Evolutionary conservation across 1,284 basidiomycete species (phyloP).

Genomic region (Boletus sp.): DNA sequence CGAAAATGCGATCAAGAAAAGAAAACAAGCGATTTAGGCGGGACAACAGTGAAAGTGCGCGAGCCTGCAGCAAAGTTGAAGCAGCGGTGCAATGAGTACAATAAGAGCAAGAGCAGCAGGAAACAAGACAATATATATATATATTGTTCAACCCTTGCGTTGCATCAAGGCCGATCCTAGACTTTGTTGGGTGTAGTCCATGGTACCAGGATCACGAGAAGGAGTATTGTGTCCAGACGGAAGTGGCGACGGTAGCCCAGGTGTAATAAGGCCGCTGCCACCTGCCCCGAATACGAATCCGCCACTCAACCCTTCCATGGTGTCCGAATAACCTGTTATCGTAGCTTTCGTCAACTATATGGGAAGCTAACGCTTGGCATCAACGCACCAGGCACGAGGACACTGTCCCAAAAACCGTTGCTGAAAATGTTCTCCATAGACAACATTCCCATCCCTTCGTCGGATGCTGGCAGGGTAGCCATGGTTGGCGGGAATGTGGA

Average conservation of each 20-base stretch:
- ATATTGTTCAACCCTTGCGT: constrained; percentile 25
- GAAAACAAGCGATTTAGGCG: background rate
- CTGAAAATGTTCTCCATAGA: constrained; percentile 80
- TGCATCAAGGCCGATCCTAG: constrained; percentile 27
- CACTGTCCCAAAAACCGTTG: constrained; percentile 79
- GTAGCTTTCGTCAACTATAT: constrained; percentile 13
- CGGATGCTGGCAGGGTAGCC: constrained; percentile 52
- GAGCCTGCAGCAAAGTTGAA: background rate
- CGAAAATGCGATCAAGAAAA: constrained; percentile 17
- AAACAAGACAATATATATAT: background rate
- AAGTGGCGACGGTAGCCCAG: constrained; percentile 33
- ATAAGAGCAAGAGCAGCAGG: background rate
- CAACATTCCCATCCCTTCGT: constrained; percentile 50
- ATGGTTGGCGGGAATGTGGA: constrained; percentile 81
- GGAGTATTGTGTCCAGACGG: constrained; percentile 35
- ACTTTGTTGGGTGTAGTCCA: constrained; percentile 32
- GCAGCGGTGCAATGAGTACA: constrained; percentile 3
- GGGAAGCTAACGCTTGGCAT: background rate
- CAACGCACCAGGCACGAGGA: constrained; percentile 73
- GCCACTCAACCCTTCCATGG: constrained; percentile 74
- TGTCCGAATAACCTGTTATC: constrained; percentile 65
- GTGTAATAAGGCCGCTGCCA: constrained; percentile 55
- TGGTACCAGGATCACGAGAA: constrained; percentile 19
- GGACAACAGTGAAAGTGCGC: constrained; percentile 6
- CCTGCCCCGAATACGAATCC: constrained; percentile 80